phyloP scores from a whole-genome alignment of 345 rosid genomes.

The Citrus sinensis region DNA sequence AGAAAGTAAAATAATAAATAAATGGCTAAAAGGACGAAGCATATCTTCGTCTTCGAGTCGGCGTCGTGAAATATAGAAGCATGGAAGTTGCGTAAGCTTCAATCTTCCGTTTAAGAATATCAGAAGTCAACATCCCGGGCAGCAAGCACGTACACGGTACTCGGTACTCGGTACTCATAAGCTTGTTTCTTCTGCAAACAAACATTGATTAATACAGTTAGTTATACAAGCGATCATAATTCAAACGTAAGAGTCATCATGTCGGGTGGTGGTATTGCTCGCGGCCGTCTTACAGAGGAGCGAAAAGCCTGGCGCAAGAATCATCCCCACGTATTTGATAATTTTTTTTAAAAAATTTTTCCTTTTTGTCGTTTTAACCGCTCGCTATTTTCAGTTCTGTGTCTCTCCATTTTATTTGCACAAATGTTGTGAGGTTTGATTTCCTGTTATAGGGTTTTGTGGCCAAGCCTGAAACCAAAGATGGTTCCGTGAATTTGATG shows the following conservation, averaged over 20 bases:
- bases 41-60: background rate
- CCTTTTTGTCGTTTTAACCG: background rate
- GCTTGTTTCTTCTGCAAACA: background rate
- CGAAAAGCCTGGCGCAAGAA: constrained; percentile 57
- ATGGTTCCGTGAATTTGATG: constrained; percentile 54
- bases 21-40: background rate
- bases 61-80: background rate
- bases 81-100: background rate
- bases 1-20: background rate
- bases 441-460: constrained; percentile 44
- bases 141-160: background rate
- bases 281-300: constrained; percentile 52
- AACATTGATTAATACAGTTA: background rate
- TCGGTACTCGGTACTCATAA: background rate
- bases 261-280: constrained; percentile 51
- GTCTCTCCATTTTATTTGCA: background rate
- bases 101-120: background rate
- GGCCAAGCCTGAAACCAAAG: constrained; percentile 44
- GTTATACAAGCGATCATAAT: background rate
- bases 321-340: constrained; percentile 40
- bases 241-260: constrained; percentile 12
- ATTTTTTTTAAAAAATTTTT: background rate
- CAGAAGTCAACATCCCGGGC: background rate
- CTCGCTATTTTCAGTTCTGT: background rate
- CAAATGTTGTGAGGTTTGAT: constrained; percentile 34